phyloP scores from a whole-genome alignment of 257 asterid genomes.

The Paraleonurus japonicus region DNA sequence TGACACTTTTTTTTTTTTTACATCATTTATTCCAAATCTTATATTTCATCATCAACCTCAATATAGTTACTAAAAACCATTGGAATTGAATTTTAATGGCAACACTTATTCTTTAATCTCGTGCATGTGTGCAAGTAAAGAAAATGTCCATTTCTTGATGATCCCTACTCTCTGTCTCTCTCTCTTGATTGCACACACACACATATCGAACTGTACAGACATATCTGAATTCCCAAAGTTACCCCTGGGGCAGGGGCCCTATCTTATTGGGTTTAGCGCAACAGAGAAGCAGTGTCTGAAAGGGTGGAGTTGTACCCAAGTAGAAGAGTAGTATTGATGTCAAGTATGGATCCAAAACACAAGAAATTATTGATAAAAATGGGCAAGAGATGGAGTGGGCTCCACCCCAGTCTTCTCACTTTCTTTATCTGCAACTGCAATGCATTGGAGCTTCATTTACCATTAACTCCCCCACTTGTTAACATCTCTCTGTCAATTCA shows the following conservation, averaged over 20 bases:
- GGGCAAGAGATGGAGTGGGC: constrained; percentile 25
- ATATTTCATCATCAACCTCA: not conserved
- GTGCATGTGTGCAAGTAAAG: not conserved
- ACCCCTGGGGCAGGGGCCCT: constrained; percentile 27
- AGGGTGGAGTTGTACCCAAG: constrained; percentile 19
- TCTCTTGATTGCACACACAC: not conserved
- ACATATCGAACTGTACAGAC: constrained; percentile 21
- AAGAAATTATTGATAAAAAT: constrained; percentile 2
- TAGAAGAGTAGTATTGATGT: constrained; percentile 25
- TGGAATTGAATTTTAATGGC: not conserved
- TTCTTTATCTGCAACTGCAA: constrained; percentile 11
- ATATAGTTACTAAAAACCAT: not conserved
- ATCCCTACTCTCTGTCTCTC: not conserved
- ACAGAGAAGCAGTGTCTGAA: constrained; percentile 18
- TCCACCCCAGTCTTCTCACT: constrained; percentile 17
- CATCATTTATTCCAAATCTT: not conserved
- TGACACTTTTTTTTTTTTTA: not conserved
- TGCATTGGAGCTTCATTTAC: constrained; percentile 25
- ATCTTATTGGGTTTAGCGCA: constrained; percentile 20
- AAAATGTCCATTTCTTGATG: not conserved
- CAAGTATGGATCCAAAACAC: constrained; percentile 30
- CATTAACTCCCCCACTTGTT: constrained; percentile 33
- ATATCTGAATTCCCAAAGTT: constrained; percentile 29
- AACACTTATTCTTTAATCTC: no score
- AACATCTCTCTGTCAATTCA: constrained; percentile 43